phyloP scores from a whole-genome alignment of 306 rosid genomes.

The Datisca glomerata region DNA sequence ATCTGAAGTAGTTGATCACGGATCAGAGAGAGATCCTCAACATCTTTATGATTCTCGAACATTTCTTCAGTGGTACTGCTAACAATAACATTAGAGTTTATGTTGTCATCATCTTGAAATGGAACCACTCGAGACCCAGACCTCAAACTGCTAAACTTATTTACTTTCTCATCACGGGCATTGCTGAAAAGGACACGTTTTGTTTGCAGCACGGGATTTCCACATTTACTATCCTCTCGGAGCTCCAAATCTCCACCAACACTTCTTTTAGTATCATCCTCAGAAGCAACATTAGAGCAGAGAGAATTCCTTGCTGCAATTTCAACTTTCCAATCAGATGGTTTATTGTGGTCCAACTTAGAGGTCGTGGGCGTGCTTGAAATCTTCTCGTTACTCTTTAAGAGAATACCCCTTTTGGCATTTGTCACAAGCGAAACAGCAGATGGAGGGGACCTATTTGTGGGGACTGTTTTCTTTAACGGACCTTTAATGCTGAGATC shows the following conservation, averaged over 20 bases:
- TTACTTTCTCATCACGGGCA: conserved; percentile 42
- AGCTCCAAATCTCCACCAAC: conserved; percentile 23
- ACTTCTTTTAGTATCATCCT: conserved; percentile 28
- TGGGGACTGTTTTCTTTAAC: conserved; percentile 46
- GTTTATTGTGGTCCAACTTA: conserved; percentile 33
- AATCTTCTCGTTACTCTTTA: conserved; percentile 25
- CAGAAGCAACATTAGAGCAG: conserved; percentile 22
- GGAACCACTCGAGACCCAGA: conserved; percentile 69
- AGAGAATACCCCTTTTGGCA: conserved; percentile 22
- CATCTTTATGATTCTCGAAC: conserved; percentile 61
- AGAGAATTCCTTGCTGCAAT: conserved; percentile 26
- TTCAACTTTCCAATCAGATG: conserved; percentile 34
- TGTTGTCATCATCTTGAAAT: conserved; percentile 25
- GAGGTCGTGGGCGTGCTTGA: conserved; percentile 20
- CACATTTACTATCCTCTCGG: conserved; percentile 17
- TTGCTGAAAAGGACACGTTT: conserved; percentile 36
- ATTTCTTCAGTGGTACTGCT: conserved; percentile 31
- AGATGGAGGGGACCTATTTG: conserved; percentile 55
- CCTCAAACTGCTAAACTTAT: conserved; percentile 38
- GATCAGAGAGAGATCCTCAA: conserved; percentile 65
- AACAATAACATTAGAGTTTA: conserved; percentile 17
- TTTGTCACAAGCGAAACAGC: conserved; percentile 28
- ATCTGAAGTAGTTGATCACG: conserved; percentile 88
- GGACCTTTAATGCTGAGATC: conserved; percentile 29
- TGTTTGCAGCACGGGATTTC: conserved; percentile 24